Evolutionary conservation across 2,329 filamentous ascomycete genomes (phyloP).

Genomic region (Alternaria longipes): DNA sequence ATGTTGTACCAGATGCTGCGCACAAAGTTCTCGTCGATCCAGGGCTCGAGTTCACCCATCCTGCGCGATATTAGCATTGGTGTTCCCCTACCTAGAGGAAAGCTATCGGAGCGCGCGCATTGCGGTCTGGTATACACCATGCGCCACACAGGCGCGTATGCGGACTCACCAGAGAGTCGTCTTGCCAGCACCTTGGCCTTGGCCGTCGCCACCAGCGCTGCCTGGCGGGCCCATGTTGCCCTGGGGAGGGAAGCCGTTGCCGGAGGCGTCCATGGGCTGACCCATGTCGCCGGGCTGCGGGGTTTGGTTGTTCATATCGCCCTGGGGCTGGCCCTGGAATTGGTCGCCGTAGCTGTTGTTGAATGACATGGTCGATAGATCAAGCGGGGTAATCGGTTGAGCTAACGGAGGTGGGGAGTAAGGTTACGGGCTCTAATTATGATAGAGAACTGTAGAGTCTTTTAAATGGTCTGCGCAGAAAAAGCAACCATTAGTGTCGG

Average conservation of each 20-base stretch:
- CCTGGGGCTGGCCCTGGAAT: slow-evolving; percentile 68
- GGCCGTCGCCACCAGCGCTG: slow-evolving; percentile 44
- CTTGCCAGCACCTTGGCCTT: slow-evolving; percentile 57
- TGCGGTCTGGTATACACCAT: slow-evolving; percentile 1
- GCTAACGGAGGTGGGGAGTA: slow-evolving; percentile 24
- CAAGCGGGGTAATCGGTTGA: slow-evolving; percentile 29
- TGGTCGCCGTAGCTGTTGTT: slow-evolving; percentile 68
- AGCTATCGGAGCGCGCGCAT: background rate
- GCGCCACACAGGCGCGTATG: slow-evolving; percentile 5
- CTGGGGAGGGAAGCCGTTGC: slow-evolving; percentile 58
- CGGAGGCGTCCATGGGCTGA: slow-evolving; percentile 65
- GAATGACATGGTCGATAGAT: slow-evolving; percentile 67
- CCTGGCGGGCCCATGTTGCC: slow-evolving; percentile 58
- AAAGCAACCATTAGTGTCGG: slow-evolving; percentile 39
- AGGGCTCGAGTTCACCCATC: slow-evolving; percentile 99
- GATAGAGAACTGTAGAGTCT: slow-evolving; percentile 34
- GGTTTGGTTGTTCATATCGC: slow-evolving; percentile 58
- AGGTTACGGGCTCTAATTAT: slow-evolving; percentile 45
- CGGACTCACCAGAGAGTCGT: slow-evolving; percentile 62
- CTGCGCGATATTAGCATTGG: slow-evolving; percentile 59
- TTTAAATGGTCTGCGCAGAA: slow-evolving; percentile 32
- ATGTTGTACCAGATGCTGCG: slow-evolving; percentile 94
- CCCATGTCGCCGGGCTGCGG: slow-evolving; percentile 61
- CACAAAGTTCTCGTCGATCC: slow-evolving; percentile 99
- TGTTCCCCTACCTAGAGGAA: background rate